A percentile compares a stretch with the other conserved stretches of the same genome.
These are phyloP conservation scores for Coleophoma cylindrospora DNA, from an alignment of 2,329 filamentous ascomycete species.

Conservation along the genomic window DNA sequence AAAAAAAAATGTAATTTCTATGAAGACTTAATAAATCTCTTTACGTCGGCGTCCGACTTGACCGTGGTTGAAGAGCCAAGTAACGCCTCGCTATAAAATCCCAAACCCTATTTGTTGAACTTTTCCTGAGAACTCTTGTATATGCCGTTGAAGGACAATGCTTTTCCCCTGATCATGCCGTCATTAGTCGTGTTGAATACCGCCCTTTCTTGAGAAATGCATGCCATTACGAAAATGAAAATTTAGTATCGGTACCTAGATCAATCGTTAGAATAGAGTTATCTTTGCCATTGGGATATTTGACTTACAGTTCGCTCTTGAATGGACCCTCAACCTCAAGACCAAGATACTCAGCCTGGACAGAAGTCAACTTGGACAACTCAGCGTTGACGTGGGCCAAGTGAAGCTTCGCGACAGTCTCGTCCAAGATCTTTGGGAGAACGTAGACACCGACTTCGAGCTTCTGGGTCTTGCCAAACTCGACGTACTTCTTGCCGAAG, in stretches of 20 bases:
- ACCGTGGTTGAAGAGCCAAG: slow-evolving; percentile 34
- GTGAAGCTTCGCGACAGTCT: slow-evolving; percentile 96
- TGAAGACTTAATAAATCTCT: slow-evolving; percentile 2
- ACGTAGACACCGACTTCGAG: slow-evolving; percentile 92
- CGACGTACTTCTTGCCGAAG: slow-evolving; percentile 90
- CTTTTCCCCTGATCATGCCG: slow-evolving; percentile 54
- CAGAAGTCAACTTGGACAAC: slow-evolving; percentile 77
- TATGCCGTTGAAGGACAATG: slow-evolving; percentile 60
- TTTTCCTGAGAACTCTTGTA: slow-evolving; percentile 24
- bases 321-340: slow-evolving; percentile 82
- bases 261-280: slow-evolving; percentile 8
- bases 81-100: slow-evolving; percentile 28
- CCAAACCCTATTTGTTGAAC: slow-evolving; percentile 29
- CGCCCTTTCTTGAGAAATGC: background rate
- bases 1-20: background rate
- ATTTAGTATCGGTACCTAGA: slow-evolving; percentile 29
- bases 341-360: slow-evolving; percentile 93
- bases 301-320: slow-evolving; percentile 85
- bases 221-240: background rate
- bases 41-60: slow-evolving; percentile 27
- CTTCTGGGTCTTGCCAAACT: slow-evolving; percentile 91
- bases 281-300: background rate
- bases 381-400: slow-evolving; percentile 90
- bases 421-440: slow-evolving; percentile 96
- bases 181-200: slow-evolving; percentile 44